Evolutionary conservation across 2,329 filamentous ascomycete species (phyloP), one percentile per base, ranked within the genome.

Genomic region (Xylariaceae sp.): DNA sequence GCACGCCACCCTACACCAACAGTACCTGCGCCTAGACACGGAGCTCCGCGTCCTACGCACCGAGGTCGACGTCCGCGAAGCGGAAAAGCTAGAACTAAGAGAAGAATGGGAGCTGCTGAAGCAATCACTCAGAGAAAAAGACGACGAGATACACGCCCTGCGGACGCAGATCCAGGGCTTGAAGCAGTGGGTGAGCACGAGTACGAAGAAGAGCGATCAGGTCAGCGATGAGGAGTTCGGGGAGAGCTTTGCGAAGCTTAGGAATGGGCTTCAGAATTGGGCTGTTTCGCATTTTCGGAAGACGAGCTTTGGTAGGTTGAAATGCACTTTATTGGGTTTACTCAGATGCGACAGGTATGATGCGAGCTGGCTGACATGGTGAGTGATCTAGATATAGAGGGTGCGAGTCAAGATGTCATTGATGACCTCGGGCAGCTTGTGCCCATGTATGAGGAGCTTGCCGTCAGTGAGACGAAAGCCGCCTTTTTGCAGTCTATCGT

Each of bases 231-330:
- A 87, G 66, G 81, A 83, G 11, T 80, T 90, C 63, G 79, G 75
- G 2, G 81, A 87, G 46, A 75, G 77, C 10, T 81, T 88, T 74
- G 74, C 77, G 45, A 75, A 79, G 51, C 66, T 90, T 43, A 81
- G 81, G 17, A 86, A 89, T 61, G 81, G 85, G 19, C 69, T 89
- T 60, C 86, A 89, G 70, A 89, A 90, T 61, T 90, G 87, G 87
- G 81, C 86, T 3, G 83, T 90, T 60, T 79, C 81, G 22, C 81
- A 87, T 64, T 90, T 87, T 58, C 77, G 87, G 47, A 81, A 80
- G 56, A 76, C 79, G 12, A 87, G 79, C 69, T 69, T 87, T 43
- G 72, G 78, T 80, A 65, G 60, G 74, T 67, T 19, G 42, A 22
- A 12, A 28, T 16, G 31, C 44, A 34, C 42, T 42, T 40, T 31